Evolutionary conservation across 1,139 yeast genomes (phyloP), one percentile per base, ranked within the genome.

Genomic region (Zygosaccharomyces sapae): DNA sequence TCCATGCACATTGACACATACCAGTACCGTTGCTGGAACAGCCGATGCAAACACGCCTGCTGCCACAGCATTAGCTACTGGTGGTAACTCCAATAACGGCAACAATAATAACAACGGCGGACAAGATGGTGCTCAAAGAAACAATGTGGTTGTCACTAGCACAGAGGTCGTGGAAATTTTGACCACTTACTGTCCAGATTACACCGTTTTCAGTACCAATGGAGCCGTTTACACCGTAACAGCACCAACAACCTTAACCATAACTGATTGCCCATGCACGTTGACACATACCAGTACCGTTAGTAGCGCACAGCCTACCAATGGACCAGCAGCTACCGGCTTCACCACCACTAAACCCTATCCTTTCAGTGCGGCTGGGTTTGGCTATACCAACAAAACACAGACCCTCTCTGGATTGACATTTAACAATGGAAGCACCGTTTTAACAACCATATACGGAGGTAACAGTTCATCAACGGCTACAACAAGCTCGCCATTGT

Each of bases 1-100:
- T 61, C 77, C 77, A 63, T 82, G 88, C 72, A 77, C 85, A 56
- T 67, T 81, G 56, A 48, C 49, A 22, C 33, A 38, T 22, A 42
- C 41, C 18, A 36, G 20, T 4, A 34, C 37, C 5, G 1, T 34
- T 13, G 10, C 8, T 1, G 20, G 2, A 16, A 16, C 16, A 2
- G 16, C 16, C 2, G 16, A 16, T 16, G 2, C 16, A 16, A 16
- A 16, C 16, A 16, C 20, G 4, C 37, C 37, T 4, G 20, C 37
- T 13, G 10, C 24, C 12, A 25, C 12, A 16, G n/a, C 35, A 8
- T 22, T n/a, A 12, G 20, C 5, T 13, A 34, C 37, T 3, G 20
- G 5, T 10, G 19, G n/a, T 2, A 5, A 2, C 6, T 2, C 20
- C 20, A 13, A 34, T n/a, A 8, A 24, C 4, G 24, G 25, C 2